Percentiles rank a stretch among this genome's conserved stretches.
Conservation (phyloP, 345 rosid genomes). For the Corchorus olitorius region DNA sequence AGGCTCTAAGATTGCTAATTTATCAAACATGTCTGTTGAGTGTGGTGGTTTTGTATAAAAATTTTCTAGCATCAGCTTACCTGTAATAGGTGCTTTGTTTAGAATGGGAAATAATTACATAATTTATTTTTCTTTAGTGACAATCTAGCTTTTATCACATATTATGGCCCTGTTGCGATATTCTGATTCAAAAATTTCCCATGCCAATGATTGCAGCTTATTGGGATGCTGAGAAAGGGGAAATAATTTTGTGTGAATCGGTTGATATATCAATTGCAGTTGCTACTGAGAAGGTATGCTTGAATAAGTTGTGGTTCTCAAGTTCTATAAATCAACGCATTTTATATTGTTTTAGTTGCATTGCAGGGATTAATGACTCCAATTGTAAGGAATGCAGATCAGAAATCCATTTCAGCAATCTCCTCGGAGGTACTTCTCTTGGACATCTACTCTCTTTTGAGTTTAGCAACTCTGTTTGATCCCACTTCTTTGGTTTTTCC, state of each 20-base stretch:
- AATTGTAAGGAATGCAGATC: slow-evolving; percentile 86
- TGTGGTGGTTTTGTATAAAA: background rate
- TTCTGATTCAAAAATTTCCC: slow-evolving; percentile 25
- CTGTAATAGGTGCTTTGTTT: background rate
- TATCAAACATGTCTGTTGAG: background rate
- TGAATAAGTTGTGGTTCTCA: slow-evolving; percentile 17
- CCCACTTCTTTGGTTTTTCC: background rate
- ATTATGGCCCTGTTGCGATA: background rate
- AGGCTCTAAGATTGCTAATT: background rate
- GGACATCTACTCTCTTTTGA: background rate
- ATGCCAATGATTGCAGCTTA: slow-evolving; percentile 55
- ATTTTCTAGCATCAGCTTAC: background rate
- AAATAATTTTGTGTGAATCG: slow-evolving; percentile 60
- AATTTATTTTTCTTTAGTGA: background rate
- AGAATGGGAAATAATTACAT: background rate
- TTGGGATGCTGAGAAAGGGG: slow-evolving; percentile 81
- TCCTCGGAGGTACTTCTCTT: slow-evolving; percentile 68
- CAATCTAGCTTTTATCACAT: background rate
- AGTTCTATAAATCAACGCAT: slow-evolving; percentile 1
- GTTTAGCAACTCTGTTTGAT: slow-evolving; percentile 7
- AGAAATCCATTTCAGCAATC: slow-evolving; percentile 84
- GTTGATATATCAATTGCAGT: slow-evolving; percentile 96
- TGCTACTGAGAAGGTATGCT: slow-evolving; percentile 91
- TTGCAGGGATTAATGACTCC: slow-evolving; percentile 97
- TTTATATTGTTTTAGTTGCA: slow-evolving; percentile 32